Base-by-base conservation (phyloP, 106 monocot genomes). In the Allium fistulosum region DNA sequence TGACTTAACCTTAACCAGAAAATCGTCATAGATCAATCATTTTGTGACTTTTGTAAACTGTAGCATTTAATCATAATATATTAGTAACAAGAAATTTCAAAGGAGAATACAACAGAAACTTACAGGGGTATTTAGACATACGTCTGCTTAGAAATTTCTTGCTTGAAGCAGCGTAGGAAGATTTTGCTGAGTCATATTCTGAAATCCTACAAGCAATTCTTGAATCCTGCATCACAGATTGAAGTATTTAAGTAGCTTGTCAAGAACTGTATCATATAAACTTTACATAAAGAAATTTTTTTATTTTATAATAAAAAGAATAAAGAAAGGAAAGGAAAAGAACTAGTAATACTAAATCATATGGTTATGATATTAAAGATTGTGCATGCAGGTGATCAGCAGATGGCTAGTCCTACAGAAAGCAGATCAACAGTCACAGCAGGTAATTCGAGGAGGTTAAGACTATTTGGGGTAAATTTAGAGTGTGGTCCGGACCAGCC, bases 401-500 rank as follows among this genome's bases (percentile, higher is more conserved):
- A 68, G 46, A 49, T 8, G 2, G 52, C 28, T 28, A 59, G 22
- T 26, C 11, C 61, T 1, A 46, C 11, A 26, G 72, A 22, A 58
- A 69, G 28, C 22, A 51, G 49, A 11, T 28, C 55, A 11, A 17
- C 63, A 15, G 68, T 51, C 27, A 47, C 58, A 27, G 28, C 70
- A 8, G 58, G 67, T 7, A 75, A 67, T 52, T 51, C 83, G 46
- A 79, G 70, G 80, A 37, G 65, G 61, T 70, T 84, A 72, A 79
- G 84, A 66, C 73, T 84, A 6, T 84, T 84, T 22, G 84, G 84
- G 11, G 84, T 84, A 66, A 80, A 84, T 57, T 62, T 84, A 17
- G 84, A 84, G 11, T 84, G 73, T 47, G 65, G 65, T 11, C 76
- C 76, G 4, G 76, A 76, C 9, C 67, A 12, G 51, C 57, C 10